Conservation (phyloP, 345 rosid genomes). For the Odontarrhena argentea region DNA sequence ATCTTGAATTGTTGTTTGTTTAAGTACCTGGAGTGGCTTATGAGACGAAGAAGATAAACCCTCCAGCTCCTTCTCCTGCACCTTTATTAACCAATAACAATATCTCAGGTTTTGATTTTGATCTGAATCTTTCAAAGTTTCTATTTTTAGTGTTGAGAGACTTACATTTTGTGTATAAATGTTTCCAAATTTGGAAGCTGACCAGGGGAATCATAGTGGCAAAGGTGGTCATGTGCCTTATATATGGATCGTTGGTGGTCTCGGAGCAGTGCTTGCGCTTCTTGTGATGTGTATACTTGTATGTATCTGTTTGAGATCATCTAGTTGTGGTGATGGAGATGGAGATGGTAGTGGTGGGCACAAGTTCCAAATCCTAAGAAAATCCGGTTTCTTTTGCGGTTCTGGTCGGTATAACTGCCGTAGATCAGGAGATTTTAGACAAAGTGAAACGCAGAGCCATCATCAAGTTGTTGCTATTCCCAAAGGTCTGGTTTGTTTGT, state of each 20-base stretch:
- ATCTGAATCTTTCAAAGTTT: slow-evolving; percentile 7
- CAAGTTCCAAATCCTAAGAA: slow-evolving; percentile 83
- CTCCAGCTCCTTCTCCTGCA: slow-evolving; percentile 64
- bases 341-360: slow-evolving; percentile 51
- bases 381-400: slow-evolving; percentile 82
- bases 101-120: slow-evolving; percentile 51
- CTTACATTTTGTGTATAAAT: slow-evolving; percentile 2
- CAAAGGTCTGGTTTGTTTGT: slow-evolving; percentile 51
- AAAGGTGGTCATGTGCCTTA: slow-evolving; percentile 54
- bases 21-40: slow-evolving; percentile 90
- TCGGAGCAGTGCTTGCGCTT: slow-evolving; percentile 66
- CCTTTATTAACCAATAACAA: slow-evolving; percentile 52
- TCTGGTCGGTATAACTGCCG: slow-evolving; percentile 78
- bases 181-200: slow-evolving; percentile 51
- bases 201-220: slow-evolving; percentile 49
- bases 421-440: slow-evolving; percentile 68
- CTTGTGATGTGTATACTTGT: slow-evolving; percentile 52
- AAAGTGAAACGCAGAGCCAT: slow-evolving; percentile 56
- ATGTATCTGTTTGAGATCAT: slow-evolving; percentile 68
- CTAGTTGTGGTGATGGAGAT: slow-evolving; percentile 50
- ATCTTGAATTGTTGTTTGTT: slow-evolving; percentile 18
- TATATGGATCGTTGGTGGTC: slow-evolving; percentile 84
- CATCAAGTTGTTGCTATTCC: slow-evolving; percentile 64
- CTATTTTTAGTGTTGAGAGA: slow-evolving; percentile 26
- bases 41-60: slow-evolving; percentile 46